Base-by-base conservation (phyloP, 495 filamentous ascomycete species). In the Eremomyces bilateralis region DNA sequence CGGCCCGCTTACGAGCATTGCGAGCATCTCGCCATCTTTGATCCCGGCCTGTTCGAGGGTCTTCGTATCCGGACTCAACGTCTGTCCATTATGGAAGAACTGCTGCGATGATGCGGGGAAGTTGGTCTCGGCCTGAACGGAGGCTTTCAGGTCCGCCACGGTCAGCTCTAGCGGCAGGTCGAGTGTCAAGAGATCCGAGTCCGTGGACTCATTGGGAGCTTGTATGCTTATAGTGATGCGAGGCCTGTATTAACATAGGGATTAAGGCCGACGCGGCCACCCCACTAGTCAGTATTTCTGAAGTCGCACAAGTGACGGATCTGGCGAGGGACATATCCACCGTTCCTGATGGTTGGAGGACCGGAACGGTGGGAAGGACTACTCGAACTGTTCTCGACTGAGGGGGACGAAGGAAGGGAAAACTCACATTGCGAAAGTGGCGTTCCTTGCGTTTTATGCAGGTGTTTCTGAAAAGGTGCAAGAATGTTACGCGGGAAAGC, bases 11-110 rank as follows among this genome's bases (percentile, higher is more conserved):
- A 85, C 71, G 50, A 85, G 76, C 34, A 93, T 63, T 10, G 76
- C 80, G 24, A 97, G 62, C 81, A 97, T 84, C 41, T 94, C 90
- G 34, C 82, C 82, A 54, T 92, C 80, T 19, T 60, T 68, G 43
- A 97, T 78, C 6, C 74, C 65, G n/a, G 80, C 68, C 42, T 88
- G 66, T 36, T 76, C 64, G 32, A 97, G 64, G 4, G 81, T 91
- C 51, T 77, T 76, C 18, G 64, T 52, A 42, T 84, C 73, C 51
- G 81, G 73, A 30, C 53, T 60, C 33, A 97, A 71, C 16, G 88
- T 69, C 29, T 71, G 69, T 38, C 83, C 84, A 49, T 95, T 93
- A 59, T 84, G 81, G 53, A 83, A 88, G 46, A 94, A 67, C 45
- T 76, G 69, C 40, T 78, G 75, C 16, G 68, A 53, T 22, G 56